A percentile compares a stretch with the other conserved stretches of the same genome.
Evolutionary conservation across 148 eudicot genomes (phyloP).

Genomic region (Tetragonia tetragonoides): DNA sequence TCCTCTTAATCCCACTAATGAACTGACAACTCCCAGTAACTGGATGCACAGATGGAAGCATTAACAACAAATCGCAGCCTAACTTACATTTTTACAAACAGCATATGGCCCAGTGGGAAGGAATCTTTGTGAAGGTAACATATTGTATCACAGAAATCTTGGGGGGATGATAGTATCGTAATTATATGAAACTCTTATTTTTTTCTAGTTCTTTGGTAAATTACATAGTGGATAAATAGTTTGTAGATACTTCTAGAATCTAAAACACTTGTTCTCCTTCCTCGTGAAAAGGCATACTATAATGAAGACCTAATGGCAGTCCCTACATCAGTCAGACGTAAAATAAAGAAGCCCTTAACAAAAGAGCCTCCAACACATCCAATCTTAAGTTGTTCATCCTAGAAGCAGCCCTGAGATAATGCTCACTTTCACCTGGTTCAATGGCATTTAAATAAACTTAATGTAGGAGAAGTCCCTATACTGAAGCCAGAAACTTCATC

Average conservation of each 20-base stretch:
- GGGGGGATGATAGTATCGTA: not conserved
- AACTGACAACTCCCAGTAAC: not conserved
- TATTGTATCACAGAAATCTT: not conserved
- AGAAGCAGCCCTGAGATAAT: not conserved
- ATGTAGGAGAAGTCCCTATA: not conserved
- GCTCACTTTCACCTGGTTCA: not conserved
- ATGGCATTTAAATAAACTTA: not conserved
- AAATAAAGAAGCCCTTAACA: not conserved
- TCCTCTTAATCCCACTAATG: not conserved
- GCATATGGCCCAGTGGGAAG: not conserved
- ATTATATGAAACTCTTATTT: too few relatives aligned
- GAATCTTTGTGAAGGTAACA: not conserved
- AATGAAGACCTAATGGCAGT: not conserved
- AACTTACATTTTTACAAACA: not conserved
- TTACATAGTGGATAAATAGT: not conserved
- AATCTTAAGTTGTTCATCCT: not conserved
- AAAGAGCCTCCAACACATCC: not conserved
- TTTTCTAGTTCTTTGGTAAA: not conserved
- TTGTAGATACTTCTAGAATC: not conserved
- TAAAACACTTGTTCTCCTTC: not conserved
- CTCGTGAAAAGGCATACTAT: not conserved
- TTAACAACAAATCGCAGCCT: not conserved
- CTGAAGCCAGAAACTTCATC: not conserved
- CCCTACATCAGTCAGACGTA: not conserved
- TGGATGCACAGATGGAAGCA: not conserved